These are phyloP conservation scores for Tetracladium setigerum DNA, from an alignment of 495 filamentous ascomycete species.

Conservation along the genomic window DNA sequence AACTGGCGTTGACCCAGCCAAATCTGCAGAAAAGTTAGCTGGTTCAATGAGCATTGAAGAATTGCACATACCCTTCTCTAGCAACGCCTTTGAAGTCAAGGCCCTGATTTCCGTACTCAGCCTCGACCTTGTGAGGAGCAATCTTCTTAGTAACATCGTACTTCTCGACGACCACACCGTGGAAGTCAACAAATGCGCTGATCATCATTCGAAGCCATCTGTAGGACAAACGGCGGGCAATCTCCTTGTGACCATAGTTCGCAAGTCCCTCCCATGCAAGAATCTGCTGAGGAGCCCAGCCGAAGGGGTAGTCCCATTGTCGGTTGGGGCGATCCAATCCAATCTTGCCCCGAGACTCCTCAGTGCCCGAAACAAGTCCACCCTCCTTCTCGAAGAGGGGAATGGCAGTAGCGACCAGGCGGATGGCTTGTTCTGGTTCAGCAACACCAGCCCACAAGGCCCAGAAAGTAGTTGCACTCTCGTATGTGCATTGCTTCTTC, in stretches of 20 bases:
- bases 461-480: slow-evolving; percentile 91
- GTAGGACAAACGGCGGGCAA: slow-evolving; percentile 81
- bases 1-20: slow-evolving; percentile 97
- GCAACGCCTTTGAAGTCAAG: slow-evolving; percentile 88
- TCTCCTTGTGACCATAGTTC: slow-evolving; percentile 83
- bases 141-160: slow-evolving; percentile 89
- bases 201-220: slow-evolving; percentile 98
- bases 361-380: slow-evolving; percentile 82
- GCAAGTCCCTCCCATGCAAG: slow-evolving; percentile 89
- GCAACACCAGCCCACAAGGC: slow-evolving; percentile 89
- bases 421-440: slow-evolving; percentile 67
- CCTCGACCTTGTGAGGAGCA: slow-evolving; percentile 86
- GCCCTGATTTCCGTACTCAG: slow-evolving; percentile 97
- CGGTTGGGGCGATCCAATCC: slow-evolving; percentile 79
- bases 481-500: slow-evolving; percentile 68
- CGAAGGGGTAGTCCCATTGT: slow-evolving; percentile 97
- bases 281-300: slow-evolving; percentile 98
- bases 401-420: slow-evolving; percentile 66
- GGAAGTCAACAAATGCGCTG: slow-evolving; percentile 94
- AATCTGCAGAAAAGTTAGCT: slow-evolving; percentile 52
- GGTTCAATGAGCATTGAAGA: slow-evolving; percentile 1
- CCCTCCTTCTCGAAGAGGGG: slow-evolving; percentile 82
- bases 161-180: slow-evolving; percentile 96
- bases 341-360: slow-evolving; percentile 73
- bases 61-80: slow-evolving; percentile 76